A percentile compares a stretch with the other conserved stretches of the same genome.
These are phyloP conservation scores for Chytriomyces confervae DNA, from an alignment of 192 early-diverging fungal genomes.

Conservation along the genomic window DNA sequence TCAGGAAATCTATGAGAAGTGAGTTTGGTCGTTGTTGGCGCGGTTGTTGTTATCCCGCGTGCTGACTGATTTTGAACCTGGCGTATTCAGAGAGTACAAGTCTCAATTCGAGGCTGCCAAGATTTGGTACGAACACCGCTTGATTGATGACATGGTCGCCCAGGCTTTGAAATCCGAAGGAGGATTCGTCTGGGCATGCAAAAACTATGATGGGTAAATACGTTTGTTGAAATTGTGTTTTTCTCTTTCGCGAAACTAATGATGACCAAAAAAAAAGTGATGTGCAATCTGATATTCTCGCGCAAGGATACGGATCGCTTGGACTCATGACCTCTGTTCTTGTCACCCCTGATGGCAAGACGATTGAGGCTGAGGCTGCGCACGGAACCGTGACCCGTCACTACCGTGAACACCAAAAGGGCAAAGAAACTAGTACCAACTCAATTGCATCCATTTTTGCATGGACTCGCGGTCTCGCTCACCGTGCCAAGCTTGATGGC, in stretches of 20 bases:
- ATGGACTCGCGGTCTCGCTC: constrained; percentile 83
- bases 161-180: constrained; percentile 95
- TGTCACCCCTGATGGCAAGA: constrained; percentile 88
- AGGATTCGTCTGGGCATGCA: constrained; percentile 91
- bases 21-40: constrained; percentile 1
- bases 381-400: constrained; percentile 97
- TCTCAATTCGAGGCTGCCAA: constrained; percentile 76
- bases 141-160: constrained; percentile 97
- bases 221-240: constrained; percentile 13
- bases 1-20: constrained; percentile 80
- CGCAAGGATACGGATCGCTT: constrained; percentile 93
- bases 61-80: constrained; percentile 22
- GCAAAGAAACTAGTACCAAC: constrained; percentile 92
- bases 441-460: constrained; percentile 97
- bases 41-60: not conserved
- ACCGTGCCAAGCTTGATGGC: constrained; percentile 92
- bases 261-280: constrained; percentile 63
- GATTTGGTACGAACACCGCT: constrained; percentile 98
- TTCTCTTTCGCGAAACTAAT: constrained; percentile 9
- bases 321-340: constrained; percentile 98
- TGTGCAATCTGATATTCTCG: constrained; percentile 94
- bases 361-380: constrained; percentile 94
- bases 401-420: constrained; percentile 94
- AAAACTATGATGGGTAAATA: constrained; percentile 80
- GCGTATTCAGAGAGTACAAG: constrained; percentile 68